Base-by-base conservation (phyloP, 2,329 filamentous ascomycete species). In the Scorias spongiosa region DNA sequence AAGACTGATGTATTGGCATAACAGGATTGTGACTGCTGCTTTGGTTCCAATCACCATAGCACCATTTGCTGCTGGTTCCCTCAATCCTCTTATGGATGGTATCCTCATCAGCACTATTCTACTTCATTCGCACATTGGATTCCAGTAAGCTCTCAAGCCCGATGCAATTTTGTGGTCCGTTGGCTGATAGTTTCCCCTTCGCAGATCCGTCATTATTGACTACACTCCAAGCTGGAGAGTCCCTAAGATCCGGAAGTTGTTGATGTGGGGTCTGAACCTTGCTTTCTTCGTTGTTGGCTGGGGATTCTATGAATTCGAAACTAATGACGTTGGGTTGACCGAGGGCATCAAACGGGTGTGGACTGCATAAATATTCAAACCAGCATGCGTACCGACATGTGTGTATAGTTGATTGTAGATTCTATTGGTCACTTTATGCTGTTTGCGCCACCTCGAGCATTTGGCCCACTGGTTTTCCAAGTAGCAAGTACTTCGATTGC, bases 271-370 rank as follows among this genome's bases (percentile, higher is more conserved):
- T 32, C 76, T 96, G 50, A 87, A 88, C 58, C 67, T 72, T 39
- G 80, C 76, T 47, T 95, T 93, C 10, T 71, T 89, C 46, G 69
- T 85, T 42, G 84, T 88, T 49, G 87, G 84, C 42, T 74, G 94
- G 52, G 88, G 88, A 46, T 74, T 96, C 58, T 98, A 98, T 68
- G 89, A 96, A 66, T 96, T 96, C 58, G 91, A 98, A 79, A 98
- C 91, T 29, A 96, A 95, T 61, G 91, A 98, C 55, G 86, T 98
- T 42, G 91, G 91, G 52, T 65, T 98, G 47, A 94, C 87, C 8
- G 89, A 93, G 73, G 81, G 80, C 29, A 73, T 95, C 53, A 86
- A 83, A 74, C 77, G 83, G 61, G 70, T 96, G 49, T 98, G 91
- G 91, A 84, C 74, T 58, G 89, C 91, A 57, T 85, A 64, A 36